Percentiles rank a stretch among this genome's conserved stretches.
Conservation (phyloP, 2,329 filamentous ascomycete species). For the Ophiocordyceps sinensis region DNA sequence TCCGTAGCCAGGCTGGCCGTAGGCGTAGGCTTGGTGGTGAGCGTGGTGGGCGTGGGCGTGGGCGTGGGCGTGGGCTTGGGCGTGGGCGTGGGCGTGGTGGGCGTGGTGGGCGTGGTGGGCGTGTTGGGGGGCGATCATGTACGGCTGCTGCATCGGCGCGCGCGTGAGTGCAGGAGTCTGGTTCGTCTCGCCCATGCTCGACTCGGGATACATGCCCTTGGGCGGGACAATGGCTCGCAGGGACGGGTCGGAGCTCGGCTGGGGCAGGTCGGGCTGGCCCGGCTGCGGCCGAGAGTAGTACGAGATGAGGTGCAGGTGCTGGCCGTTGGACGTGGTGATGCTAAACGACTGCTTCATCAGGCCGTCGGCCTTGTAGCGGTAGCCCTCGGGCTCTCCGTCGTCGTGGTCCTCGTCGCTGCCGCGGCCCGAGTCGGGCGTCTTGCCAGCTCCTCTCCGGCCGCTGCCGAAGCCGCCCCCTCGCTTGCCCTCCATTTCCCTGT, state of each 20-base stretch:
- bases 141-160: conserved; percentile 45
- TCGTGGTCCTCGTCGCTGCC: conserved; percentile 77
- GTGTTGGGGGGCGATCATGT: conserved; percentile 20
- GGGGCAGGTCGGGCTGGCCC: conserved; percentile 55
- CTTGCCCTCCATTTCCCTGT: conserved; percentile 98
- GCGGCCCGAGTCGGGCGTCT: conserved; percentile 70
- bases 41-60: conserved; percentile 12
- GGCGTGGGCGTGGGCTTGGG: conserved; percentile 21
- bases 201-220: conserved; percentile 96
- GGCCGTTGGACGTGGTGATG: conserved; percentile 77
- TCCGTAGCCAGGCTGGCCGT: conserved; percentile 28
- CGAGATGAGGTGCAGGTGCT: conserved; percentile 93
- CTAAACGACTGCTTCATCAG: conserved; percentile 99
- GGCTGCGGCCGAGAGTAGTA: conserved; percentile 80
- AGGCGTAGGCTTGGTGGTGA: conserved; percentile 16
- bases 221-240: conserved; percentile 72
- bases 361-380: conserved; percentile 89
- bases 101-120: conserved; percentile 11
- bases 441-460: conserved; percentile 45
- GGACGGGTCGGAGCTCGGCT: conserved; percentile 67
- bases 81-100: conserved; percentile 17
- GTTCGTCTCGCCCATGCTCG: conserved; percentile 74
- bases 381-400: conserved; percentile 75
- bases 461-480: conserved; percentile 62
- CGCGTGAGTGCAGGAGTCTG: conserved; percentile 70